Conservation (phyloP, 2,329 filamentous ascomycete genomes). For the Cercospora nicotianae region DNA sequence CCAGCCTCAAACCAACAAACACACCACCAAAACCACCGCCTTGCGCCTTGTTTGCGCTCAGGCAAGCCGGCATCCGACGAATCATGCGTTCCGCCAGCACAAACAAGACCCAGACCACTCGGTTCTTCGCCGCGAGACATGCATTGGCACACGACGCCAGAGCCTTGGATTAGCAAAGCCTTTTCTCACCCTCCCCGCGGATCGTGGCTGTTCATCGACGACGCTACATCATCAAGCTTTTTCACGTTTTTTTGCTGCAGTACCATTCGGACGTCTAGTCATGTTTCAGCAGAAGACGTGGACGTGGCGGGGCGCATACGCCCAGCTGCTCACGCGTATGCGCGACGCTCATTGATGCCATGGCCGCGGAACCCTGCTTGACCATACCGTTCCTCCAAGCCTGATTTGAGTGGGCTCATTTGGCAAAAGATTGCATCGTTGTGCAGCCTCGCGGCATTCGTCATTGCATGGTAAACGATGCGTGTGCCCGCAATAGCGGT, state of each 20-base stretch:
- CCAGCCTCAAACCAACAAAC: background rate
- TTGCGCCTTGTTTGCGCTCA: background rate
- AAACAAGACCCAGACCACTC: background rate
- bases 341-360: background rate
- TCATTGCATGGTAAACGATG: background rate
- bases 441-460: slow-evolving; percentile 4
- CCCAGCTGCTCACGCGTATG: background rate
- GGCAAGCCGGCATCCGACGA: background rate
- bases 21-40: background rate
- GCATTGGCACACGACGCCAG: background rate
- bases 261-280: background rate
- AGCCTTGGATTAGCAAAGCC: background rate
- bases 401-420: background rate
- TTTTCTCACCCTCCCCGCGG: background rate
- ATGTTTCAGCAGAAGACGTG: background rate
- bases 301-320: background rate
- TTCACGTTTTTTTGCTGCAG: background rate
- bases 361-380: slow-evolving; percentile 1
- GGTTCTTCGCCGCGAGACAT: background rate
- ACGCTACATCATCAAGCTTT: background rate
- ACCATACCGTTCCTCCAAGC: background rate
- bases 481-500: background rate
- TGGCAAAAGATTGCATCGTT: background rate
- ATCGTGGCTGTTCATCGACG: background rate
- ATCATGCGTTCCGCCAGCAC: background rate